These are phyloP conservation scores for Claviceps pazoutovae DNA, from an alignment of 2,329 filamentous ascomycete species.

Conservation along the genomic window DNA sequence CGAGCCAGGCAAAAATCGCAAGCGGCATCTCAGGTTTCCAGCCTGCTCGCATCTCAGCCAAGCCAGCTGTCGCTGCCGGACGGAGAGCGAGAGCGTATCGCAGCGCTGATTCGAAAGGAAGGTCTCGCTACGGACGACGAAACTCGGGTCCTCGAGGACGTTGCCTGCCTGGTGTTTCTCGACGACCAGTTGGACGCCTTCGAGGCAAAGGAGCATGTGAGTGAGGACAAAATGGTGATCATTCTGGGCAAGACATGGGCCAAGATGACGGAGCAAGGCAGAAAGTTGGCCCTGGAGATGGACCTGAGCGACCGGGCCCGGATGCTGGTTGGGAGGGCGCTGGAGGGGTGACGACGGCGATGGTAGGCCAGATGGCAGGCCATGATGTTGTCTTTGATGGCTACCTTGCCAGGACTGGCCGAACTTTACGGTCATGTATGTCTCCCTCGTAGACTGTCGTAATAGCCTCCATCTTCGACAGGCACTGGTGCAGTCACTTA, in stretches of 20 bases:
- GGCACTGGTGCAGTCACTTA: too few relatives aligned
- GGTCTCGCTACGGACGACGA: constrained; percentile 45
- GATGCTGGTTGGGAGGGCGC: constrained; percentile 47
- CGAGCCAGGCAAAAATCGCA: constrained; percentile 60
- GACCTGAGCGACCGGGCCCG: constrained; percentile 48
- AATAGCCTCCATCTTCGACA: too few relatives aligned
- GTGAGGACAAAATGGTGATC: constrained; percentile 62
- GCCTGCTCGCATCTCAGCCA: constrained; percentile 30
- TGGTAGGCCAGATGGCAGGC: not conserved
- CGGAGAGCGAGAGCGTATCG: constrained; percentile 48
- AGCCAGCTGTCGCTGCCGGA: constrained; percentile 24
- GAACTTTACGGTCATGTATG: too few relatives aligned
- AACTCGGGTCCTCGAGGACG: constrained; percentile 68
- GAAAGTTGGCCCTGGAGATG: constrained; percentile 51
- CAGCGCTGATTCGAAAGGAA: constrained; percentile 66
- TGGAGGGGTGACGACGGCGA: constrained; percentile 19
- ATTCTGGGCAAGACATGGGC: constrained; percentile 63
- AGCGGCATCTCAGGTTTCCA: constrained; percentile 37
- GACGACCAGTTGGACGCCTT: constrained; percentile 79
- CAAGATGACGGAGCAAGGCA: constrained; percentile 55
- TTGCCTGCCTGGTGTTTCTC: constrained; percentile 75
- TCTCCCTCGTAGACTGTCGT: too few relatives aligned
- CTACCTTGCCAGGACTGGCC: too few relatives aligned
- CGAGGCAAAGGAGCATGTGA: constrained; percentile 47
- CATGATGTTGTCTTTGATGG: too few relatives aligned